Evolutionary conservation across 768 basidiomycete species (phyloP), one percentile per base, ranked within the genome.

Genomic region (Gyrodon lividus): DNA sequence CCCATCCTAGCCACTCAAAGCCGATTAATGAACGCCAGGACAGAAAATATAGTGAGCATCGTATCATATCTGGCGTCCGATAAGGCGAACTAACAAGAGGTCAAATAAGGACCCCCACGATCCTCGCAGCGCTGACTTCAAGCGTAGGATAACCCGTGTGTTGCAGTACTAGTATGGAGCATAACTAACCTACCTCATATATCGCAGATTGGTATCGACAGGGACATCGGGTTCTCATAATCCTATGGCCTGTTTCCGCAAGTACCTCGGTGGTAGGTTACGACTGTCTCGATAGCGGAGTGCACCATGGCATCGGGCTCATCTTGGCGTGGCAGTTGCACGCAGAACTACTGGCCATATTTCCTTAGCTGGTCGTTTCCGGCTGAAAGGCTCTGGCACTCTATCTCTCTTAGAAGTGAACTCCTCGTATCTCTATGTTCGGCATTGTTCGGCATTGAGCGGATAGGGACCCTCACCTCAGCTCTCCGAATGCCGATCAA

Each of bases 41-140:
- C 60, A 19, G 54, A 57, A 24, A 66, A 68, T 24, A 57, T 67
- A 30, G 65, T 66, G 6, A 56, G 47, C 17, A 50, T 68, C 2
- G 60, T 68, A 6, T 65, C 65, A 7, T 68, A 60, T 46, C 40
- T 68, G 24, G 64, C 59, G 3, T 64, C 64, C 2, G 54, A 61
- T 33, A 60, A 67, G 38, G 51, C 62, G 0, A 47, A 52, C 35
- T 68, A 66, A 63, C 60, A 40, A 39, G 63, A 40, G 23, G 14
- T 22, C 31, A 16, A 47, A 4, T 4, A 26, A 26, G 24, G 4
- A 26, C 7, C 37, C 9, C 10, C 17, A 10, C 10, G 33, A 5
- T 4, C 4, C 33, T 16, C 3, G 16, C 33, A 16, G 33, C 10
- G 16, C 33, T 34, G 33, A 34, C 16, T 16, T 12, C 10, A 34